A percentile compares a stretch with the other conserved stretches of the same genome.
These are phyloP conservation scores for Wickerhamia fluorescens DNA, from an alignment of 805 yeast genomes.

Conservation along the genomic window DNA sequence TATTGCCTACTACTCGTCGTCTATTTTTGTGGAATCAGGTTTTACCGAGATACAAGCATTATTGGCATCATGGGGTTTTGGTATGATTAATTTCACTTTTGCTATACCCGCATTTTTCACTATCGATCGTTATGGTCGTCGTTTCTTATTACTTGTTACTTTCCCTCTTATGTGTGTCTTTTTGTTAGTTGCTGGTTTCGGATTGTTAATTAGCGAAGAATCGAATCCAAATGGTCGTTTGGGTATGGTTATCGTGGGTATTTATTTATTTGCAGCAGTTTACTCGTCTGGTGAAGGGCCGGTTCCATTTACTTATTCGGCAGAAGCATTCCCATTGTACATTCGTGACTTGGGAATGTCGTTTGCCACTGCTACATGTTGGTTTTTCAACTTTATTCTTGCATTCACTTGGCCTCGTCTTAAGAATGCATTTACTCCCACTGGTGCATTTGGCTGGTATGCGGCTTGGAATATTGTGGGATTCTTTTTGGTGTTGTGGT, in stretches of 20 bases:
- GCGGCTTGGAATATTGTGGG: constrained; percentile 79
- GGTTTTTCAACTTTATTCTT: constrained; percentile 66
- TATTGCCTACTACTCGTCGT: constrained; percentile 77
- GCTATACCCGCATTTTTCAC: constrained; percentile 79
- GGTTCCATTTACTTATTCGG: constrained; percentile 83
- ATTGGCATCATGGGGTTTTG: constrained; percentile 82
- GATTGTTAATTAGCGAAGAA: constrained; percentile 58
- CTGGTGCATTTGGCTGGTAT: constrained; percentile 85
- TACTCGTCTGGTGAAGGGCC: constrained; percentile 88
- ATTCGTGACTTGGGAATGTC: constrained; percentile 79
- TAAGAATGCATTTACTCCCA: constrained; percentile 57
- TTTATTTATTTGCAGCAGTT: constrained; percentile 63
- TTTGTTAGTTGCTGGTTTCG: constrained; percentile 57
- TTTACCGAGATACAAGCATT: constrained; percentile 56
- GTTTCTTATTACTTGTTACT: constrained; percentile 49
- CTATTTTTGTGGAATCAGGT: constrained; percentile 65
- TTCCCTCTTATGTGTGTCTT: constrained; percentile 62
- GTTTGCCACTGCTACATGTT: constrained; percentile 65
- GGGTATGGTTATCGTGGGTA: constrained; percentile 65
- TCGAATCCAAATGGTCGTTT: constrained; percentile 42
- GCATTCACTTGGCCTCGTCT: constrained; percentile 79
- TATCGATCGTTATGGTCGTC: constrained; percentile 72
- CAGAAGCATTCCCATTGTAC: constrained; percentile 76
- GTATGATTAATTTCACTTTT: constrained; percentile 71
- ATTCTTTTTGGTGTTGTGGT: constrained; percentile 62